These are phyloP conservation scores for Sugiyamaella marilandica DNA, from an alignment of 805 yeast genomes.

Conservation along the genomic window DNA sequence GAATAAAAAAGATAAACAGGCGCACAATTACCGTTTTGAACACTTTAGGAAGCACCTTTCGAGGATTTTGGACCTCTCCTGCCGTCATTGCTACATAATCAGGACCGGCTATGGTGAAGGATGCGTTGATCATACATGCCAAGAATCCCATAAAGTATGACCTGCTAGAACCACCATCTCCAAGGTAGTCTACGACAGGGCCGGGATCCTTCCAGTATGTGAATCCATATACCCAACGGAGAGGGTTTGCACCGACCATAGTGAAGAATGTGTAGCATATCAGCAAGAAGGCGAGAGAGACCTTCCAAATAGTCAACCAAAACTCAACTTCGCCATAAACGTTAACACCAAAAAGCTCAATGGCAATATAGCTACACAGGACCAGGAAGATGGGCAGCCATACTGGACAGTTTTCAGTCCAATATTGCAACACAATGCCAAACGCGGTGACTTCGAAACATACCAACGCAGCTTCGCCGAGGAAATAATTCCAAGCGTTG, in stretches of 20 bases:
- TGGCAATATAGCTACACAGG: conserved; percentile 40
- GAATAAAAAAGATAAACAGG: conserved; percentile 58
- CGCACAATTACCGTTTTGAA: conserved; percentile 69
- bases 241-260: conserved; percentile 77
- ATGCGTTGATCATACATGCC: conserved; percentile 61
- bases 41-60: conserved; percentile 66
- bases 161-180: conserved; percentile 41
- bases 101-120: conserved; percentile 79
- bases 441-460: conserved; percentile 81
- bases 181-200: conserved; percentile 48
- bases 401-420: conserved; percentile 72
- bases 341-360: conserved; percentile 55
- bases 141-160: conserved; percentile 57
- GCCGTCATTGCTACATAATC: conserved; percentile 81
- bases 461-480: conserved; percentile 65
- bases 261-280: conserved; percentile 69
- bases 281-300: conserved; percentile 64
- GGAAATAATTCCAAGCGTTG: conserved; percentile 75
- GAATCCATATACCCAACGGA: conserved; percentile 54
- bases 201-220: conserved; percentile 50
- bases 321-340: conserved; percentile 79
- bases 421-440: conserved; percentile 68
- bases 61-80: conserved; percentile 68
- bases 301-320: conserved; percentile 67
- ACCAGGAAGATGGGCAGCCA: conserved; percentile 60